These are phyloP conservation scores for Theileria parva DNA, from an alignment of 169 alveolate genomes.

Conservation along the genomic window DNA sequence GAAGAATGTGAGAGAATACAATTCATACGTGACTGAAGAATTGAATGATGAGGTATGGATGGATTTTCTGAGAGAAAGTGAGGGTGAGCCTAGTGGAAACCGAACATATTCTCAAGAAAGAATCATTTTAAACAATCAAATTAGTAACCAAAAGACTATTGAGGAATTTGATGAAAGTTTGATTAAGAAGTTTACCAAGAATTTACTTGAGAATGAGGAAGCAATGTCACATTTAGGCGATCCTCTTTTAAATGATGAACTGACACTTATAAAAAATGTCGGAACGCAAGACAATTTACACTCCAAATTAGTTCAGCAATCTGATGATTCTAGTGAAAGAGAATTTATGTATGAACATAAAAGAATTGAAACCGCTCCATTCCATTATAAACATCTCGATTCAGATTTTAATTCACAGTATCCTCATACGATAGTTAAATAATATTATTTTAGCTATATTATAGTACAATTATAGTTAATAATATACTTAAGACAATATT, in stretches of 20 bases:
- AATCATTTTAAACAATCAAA: background rate
- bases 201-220: background rate
- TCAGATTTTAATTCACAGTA: background rate
- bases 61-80: background rate
- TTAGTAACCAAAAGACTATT: too few species aligned
- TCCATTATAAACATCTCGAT: background rate
- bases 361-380: background rate
- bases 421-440: background rate
- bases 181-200: background rate
- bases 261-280: background rate
- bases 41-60: constrained; percentile 27
- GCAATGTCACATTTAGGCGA: background rate
- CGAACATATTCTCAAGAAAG: constrained; percentile 11
- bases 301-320: background rate
- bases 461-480: background rate
- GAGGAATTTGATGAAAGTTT: background rate
- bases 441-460: too few species aligned
- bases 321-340: background rate
- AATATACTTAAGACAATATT: background rate
- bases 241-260: background rate
- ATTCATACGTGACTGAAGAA: background rate
- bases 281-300: too few species aligned
- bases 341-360: background rate
- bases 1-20: background rate
- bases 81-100: background rate